Evolutionary conservation across 2,329 filamentous ascomycete genomes (phyloP), one percentile per base, ranked within the genome.

Genomic region (Alternaria arborescens): DNA sequence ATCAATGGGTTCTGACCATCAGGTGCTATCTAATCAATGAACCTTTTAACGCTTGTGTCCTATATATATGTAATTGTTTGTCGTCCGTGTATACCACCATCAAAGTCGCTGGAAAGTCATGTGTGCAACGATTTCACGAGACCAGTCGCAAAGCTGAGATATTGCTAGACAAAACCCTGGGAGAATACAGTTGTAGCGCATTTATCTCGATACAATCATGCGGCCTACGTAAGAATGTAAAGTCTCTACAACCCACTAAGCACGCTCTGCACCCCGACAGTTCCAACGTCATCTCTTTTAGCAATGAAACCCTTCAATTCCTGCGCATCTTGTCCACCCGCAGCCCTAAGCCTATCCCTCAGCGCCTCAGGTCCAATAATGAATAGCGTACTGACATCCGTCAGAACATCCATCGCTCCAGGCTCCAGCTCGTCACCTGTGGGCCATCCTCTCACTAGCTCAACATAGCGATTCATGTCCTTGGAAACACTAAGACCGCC

Each of bases 401-500:
- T 90, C 61, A 99, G 81, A 46, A 97, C 87, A 81, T 99, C 94
- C 67, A 97, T 87, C 55, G 88, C 75, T 0, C 75, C 77, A 1
- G 70, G 61, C 62, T 82, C 82, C 52, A 83, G 87, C 24, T 85
- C 85, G 68, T 87, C 86, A 50, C 89, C 87, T 41, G 83, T 71
- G 1, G 91, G 87, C 93, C 93, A 98, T 34, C 89, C 89, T 64
- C 92, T 89, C 66, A 99, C 85, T 11, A 97, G 88, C 62, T 94
- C 90, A 8, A 92, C 91, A 78, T 99, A 99, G 75, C 93, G 93
- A 36, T 93, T 92, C 77, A 98, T 94, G 76, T 99, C 95, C 81
- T 98, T 97, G 36, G 91, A 94, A 26, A 98, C 92, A 87, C 97
- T 95, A 47, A 99, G 87, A 3, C 93, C 95, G 62, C 95, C 95